These are phyloP conservation scores for Brassica balearica DNA, from an alignment of 441 rosid genomes.

Conservation along the genomic window DNA sequence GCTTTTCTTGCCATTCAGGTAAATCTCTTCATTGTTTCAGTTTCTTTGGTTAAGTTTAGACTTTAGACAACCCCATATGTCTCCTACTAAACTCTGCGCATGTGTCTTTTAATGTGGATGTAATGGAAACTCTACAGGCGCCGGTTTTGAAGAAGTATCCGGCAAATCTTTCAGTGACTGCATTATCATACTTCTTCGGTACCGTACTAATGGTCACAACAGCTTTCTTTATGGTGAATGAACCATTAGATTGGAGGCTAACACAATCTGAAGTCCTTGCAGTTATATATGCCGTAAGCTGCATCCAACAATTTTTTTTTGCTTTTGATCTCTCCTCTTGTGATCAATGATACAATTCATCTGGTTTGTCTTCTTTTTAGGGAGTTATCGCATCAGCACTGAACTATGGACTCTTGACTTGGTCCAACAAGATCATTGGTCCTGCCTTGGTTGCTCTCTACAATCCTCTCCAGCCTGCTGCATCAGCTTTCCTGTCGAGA, in stretches of 20 bases:
- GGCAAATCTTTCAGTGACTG: constrained; percentile 89
- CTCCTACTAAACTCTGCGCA: constrained; percentile 12
- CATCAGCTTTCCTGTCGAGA: constrained; percentile 84
- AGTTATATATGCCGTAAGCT: constrained; percentile 91
- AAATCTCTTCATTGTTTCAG: constrained; percentile 12
- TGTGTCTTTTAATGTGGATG: constrained; percentile 23
- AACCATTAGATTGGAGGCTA: constrained; percentile 83
- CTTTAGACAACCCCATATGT: not conserved
- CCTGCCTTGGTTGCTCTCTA: constrained; percentile 97
- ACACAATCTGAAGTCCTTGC: constrained; percentile 81
- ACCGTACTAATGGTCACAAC: constrained; percentile 77
- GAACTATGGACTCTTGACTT: constrained; percentile 85
- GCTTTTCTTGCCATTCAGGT: constrained; percentile 95
- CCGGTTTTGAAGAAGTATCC: constrained; percentile 84
- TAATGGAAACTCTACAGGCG: constrained; percentile 63
- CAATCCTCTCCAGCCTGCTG: constrained; percentile 95
- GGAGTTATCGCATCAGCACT: constrained; percentile 89
- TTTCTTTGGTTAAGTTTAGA: constrained; percentile 31
- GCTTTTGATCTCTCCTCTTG: constrained; percentile 15
- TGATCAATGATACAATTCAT: not conserved
- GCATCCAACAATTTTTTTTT: not conserved
- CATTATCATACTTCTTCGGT: constrained; percentile 85
- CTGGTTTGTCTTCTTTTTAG: constrained; percentile 44
- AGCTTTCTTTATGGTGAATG: constrained; percentile 66
- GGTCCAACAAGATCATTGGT: constrained; percentile 96